Conservation (phyloP, 495 filamentous ascomycete genomes). For the Glonium stellatum region DNA sequence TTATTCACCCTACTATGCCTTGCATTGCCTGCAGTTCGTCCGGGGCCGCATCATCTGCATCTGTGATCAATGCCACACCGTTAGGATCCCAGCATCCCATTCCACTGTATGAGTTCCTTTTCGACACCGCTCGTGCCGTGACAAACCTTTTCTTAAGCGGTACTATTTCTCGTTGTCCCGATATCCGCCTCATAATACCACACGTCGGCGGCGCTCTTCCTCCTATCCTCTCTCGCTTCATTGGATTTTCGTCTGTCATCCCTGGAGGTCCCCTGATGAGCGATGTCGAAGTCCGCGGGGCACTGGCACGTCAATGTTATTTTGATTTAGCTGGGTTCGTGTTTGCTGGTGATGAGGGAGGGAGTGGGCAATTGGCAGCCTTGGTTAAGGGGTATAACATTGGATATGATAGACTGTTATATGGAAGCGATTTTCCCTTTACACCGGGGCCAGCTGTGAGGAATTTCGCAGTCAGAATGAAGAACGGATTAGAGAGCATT, state of each 20-base stretch:
- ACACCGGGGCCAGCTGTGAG: slow-evolving; percentile 12
- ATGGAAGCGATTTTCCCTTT: slow-evolving; percentile 45
- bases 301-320: slow-evolving; percentile 37
- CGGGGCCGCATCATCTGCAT: slow-evolving; percentile 2
- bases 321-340: slow-evolving; percentile 43
- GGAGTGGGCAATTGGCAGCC: slow-evolving; percentile 21
- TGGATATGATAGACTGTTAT: slow-evolving; percentile 41
- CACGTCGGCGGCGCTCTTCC: slow-evolving; percentile 46
- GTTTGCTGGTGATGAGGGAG: slow-evolving; percentile 36
- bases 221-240: slow-evolving; percentile 41
- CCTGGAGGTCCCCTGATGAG: slow-evolving; percentile 24
- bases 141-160: slow-evolving; percentile 46
- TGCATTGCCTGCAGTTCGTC: slow-evolving; percentile 15
- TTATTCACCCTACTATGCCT: slow-evolving; percentile 49
- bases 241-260: slow-evolving; percentile 31
- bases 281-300: not conserved
- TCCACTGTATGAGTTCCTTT: slow-evolving; percentile 52
- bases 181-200: slow-evolving; percentile 44
- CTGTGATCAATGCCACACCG: slow-evolving; percentile 5
- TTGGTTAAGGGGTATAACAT: slow-evolving; percentile 17
- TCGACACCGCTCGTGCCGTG: slow-evolving; percentile 47
- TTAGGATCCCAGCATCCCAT: slow-evolving; percentile 37
- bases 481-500: slow-evolving; percentile 29
- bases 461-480: slow-evolving; percentile 27
- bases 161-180: slow-evolving; percentile 38